Evolutionary conservation across 768 basidiomycete species (phyloP), one percentile per base, ranked within the genome.

Genomic region (Boletus pseudopeckii): DNA sequence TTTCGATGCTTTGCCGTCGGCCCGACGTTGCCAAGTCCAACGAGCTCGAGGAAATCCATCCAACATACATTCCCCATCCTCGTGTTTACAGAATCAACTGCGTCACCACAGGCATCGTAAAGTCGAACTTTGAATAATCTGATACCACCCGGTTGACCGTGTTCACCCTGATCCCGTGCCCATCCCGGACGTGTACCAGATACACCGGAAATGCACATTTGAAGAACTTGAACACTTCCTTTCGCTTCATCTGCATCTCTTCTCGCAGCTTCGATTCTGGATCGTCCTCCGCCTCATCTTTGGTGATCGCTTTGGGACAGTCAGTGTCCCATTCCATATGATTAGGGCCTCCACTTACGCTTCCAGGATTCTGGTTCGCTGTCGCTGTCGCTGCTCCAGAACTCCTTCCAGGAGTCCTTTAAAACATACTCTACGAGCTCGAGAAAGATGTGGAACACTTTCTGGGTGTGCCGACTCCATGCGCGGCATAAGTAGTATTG

Each of bases 401-500:
- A 1, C 1, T 43, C 46, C 0, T 33, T n/a, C 47, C 18, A 45
- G 0, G 10, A 4, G 1, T 67, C 57, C 33, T 52, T 30, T 1
- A 52, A 24, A 7, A 45, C 20, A n/a, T 62, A 63, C n/a, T 54
- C 33, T 10, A 63, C 38, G n/a, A 66, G n/a, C 10, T 60, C 60
- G 18, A 54, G 22, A 2, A 65, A 37, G 22, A 65, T 54, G 4
- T 52, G 48, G 22, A 66, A 60, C 44, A 58, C 55, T 17, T 51
- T 60, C 0, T 45, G 41, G 3, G 64, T 43, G 18, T 48, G 41
- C 48, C 45, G 56, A 32, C 55, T 48, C 65, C 66, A 68, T 3
- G 46, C 36, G n/a, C 65, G 60, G 28, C 65, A 67, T 9, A 66
- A 22, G 43, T 56, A 60, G 43, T 60, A 62, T 9, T 57, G 46